A percentile compares a stretch with the other conserved stretches of the same genome.
Conservation (phyloP, 176 grass and related monocot species). For the Carex cristatella region DNA sequence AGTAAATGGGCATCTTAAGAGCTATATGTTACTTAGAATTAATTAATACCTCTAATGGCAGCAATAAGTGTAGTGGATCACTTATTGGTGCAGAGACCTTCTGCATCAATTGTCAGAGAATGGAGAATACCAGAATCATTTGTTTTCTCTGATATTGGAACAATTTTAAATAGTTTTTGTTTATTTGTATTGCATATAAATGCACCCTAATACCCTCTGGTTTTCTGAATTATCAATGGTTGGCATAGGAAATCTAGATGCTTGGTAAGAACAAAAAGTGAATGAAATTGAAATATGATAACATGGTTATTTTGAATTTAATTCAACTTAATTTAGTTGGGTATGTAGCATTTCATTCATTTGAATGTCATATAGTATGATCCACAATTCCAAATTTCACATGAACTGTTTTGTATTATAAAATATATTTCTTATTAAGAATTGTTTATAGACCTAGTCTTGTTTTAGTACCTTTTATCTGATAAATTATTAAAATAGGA, state of each 20-base stretch:
- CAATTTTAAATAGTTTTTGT: background rate
- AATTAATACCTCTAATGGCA: background rate
- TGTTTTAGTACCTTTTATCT: background rate
- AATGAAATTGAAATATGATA: background rate
- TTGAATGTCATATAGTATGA: background rate
- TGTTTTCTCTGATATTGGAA: background rate
- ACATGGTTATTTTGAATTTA: background rate
- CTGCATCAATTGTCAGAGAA: background rate
- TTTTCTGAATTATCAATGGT: background rate
- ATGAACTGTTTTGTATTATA: too few species aligned
- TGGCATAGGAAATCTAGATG: background rate
- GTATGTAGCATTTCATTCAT: background rate
- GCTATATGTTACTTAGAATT: background rate
- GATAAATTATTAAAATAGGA: background rate
- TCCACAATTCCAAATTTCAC: background rate
- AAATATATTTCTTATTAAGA: background rate
- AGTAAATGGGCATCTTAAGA: background rate
- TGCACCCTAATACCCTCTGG: background rate
- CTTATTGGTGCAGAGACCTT: background rate
- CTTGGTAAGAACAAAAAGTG: background rate
- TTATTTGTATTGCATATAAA: background rate
- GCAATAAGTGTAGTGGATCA: background rate
- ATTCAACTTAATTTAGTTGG: background rate
- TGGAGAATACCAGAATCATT: background rate
- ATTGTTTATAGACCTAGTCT: background rate